These are phyloP conservation scores for Nicotiana paniculata DNA, from an alignment of 257 asterid genomes.

Conservation along the genomic window DNA sequence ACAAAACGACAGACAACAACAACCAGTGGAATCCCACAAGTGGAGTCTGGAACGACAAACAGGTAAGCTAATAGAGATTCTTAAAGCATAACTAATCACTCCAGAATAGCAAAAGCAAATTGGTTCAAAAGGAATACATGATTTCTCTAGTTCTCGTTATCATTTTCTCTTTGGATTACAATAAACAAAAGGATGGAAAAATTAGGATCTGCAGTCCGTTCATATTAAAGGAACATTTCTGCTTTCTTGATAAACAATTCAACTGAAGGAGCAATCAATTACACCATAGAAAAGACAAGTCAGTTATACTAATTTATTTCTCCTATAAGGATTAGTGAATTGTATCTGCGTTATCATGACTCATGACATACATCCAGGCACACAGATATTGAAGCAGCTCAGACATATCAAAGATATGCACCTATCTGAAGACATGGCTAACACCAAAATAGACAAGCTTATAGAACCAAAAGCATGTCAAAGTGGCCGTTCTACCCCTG, in stretches of 20 bases:
- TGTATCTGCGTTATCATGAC: neutral
- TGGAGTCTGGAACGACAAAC: neutral
- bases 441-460: neutral
- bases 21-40: too few relatives aligned
- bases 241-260: neutral
- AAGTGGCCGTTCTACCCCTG: neutral
- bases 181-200: neutral
- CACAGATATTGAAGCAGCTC: neutral
- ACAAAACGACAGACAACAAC: neutral
- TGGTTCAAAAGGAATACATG: neutral
- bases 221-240: neutral
- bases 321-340: neutral
- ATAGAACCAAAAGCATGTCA: neutral
- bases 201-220: neutral
- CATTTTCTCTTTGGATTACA: neutral
- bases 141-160: neutral
- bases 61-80: neutral
- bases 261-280: neutral
- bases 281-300: neutral
- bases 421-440: neutral
- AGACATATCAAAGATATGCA: neutral
- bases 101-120: neutral
- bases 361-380: neutral
- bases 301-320: neutral
- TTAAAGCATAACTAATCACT: neutral